Conservation (phyloP, 768 basidiomycete species). For the Boletus sp. region DNA sequence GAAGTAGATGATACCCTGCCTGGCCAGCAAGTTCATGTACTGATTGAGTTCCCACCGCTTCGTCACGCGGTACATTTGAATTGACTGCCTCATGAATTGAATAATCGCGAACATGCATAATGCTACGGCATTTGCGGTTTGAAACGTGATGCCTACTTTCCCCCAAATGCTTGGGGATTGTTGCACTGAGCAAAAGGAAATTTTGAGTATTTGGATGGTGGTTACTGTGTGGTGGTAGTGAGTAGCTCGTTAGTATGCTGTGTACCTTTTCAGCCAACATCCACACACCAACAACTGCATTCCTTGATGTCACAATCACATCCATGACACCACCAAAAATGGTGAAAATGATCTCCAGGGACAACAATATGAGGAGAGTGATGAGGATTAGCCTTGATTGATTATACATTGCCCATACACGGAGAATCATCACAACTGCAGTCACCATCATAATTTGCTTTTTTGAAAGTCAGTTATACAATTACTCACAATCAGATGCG, state of each 20-base stretch:
- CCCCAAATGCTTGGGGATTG: neutral
- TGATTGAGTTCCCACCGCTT: too few species aligned
- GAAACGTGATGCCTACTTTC: neutral
- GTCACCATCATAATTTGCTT: neutral
- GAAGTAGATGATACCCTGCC: too few species aligned
- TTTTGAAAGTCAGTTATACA: neutral
- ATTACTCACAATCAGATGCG: slow-evolving; percentile 6
- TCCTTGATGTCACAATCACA: neutral
- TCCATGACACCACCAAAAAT: neutral
- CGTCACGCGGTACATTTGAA: neutral
- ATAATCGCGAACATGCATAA: neutral
- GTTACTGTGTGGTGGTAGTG: neutral
- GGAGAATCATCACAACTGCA: slow-evolving; percentile 3
- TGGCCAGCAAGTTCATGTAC: too few species aligned
- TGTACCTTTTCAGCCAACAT: too few species aligned
- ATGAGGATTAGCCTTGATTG: neutral
- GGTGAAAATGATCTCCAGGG: neutral
- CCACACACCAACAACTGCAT: neutral
- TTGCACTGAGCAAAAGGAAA: neutral
- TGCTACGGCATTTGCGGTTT: neutral
- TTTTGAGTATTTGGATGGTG: neutral
- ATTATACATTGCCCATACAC: slow-evolving; percentile 3
- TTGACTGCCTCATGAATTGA: neutral
- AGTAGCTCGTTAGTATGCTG: neutral
- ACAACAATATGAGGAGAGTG: neutral